A percentile compares a stretch with the other conserved stretches of the same genome.
Evolutionary conservation across 2,329 filamentous ascomycete species (phyloP).

Genomic region (Aspergillus phoenicis): DNA sequence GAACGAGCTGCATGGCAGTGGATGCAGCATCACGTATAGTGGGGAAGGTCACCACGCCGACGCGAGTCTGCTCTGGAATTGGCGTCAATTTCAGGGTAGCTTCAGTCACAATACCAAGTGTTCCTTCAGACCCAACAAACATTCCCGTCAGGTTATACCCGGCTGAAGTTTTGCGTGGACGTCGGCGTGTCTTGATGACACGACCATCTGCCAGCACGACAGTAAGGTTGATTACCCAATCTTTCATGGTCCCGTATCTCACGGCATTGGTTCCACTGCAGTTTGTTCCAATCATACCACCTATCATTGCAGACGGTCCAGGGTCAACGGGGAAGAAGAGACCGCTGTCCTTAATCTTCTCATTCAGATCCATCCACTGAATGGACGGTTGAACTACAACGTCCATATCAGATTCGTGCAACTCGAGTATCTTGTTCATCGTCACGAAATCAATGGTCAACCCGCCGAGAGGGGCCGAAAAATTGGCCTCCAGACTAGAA

Average conservation of each 20-base stretch:
- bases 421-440: slow-evolving; percentile 79
- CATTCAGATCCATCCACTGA: slow-evolving; percentile 89
- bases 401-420: slow-evolving; percentile 89
- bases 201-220: slow-evolving; percentile 70
- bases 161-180: slow-evolving; percentile 69
- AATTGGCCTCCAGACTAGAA: slow-evolving; percentile 85
- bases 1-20: slow-evolving; percentile 66
- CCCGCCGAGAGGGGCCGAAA: slow-evolving; percentile 82
- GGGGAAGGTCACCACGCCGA: slow-evolving; percentile 65
- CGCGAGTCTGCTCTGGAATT: slow-evolving; percentile 64
- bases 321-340: slow-evolving; percentile 93
- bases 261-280: slow-evolving; percentile 65
- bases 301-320: slow-evolving; percentile 63
- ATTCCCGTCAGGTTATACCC: slow-evolving; percentile 72
- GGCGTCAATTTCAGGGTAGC: slow-evolving; percentile 68
- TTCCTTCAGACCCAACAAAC: slow-evolving; percentile 72
- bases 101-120: slow-evolving; percentile 70
- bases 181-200: slow-evolving; percentile 67
- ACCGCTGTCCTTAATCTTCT: slow-evolving; percentile 69
- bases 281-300: slow-evolving; percentile 67
- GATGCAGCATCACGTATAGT: slow-evolving; percentile 64
- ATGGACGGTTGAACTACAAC: slow-evolving; percentile 88
- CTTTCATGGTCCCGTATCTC: slow-evolving; percentile 74
- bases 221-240: slow-evolving; percentile 72
- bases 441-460: slow-evolving; percentile 85